Conservation (phyloP, 2,329 filamentous ascomycete species). For the Pseudocercospora fijiensis region DNA sequence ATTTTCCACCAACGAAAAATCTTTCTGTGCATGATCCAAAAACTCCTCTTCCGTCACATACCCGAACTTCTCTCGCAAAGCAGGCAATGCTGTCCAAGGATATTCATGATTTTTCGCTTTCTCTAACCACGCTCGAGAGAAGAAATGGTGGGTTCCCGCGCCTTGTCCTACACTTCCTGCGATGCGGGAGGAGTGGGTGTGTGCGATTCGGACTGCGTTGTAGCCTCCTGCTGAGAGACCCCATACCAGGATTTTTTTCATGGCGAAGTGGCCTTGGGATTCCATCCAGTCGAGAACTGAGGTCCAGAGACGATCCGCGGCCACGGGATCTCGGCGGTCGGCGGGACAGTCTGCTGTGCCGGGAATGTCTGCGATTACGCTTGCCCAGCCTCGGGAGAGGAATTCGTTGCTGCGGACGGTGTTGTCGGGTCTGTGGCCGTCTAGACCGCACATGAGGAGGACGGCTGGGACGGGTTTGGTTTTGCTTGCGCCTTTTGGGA, state of each 20-base stretch:
- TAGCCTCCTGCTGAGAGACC: conserved; percentile 66
- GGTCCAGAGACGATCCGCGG: conserved; percentile 62
- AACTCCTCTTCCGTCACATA: conserved; percentile 59
- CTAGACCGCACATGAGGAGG: conserved; percentile 61
- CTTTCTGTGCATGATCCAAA: conserved; percentile 55
- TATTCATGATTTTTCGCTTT: conserved; percentile 65
- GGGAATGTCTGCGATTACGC: conserved; percentile 54
- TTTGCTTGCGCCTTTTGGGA: conserved; percentile 37
- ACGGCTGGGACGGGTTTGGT: conserved; percentile 48
- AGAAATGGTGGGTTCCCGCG: conserved; percentile 63
- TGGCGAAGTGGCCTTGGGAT: conserved; percentile 54
- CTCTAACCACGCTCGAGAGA: conserved; percentile 59
- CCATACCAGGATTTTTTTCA: conserved; percentile 60
- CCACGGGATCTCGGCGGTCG: conserved; percentile 58
- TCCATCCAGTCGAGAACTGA: conserved; percentile 63
- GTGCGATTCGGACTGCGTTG: conserved; percentile 64
- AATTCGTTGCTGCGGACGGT: conserved; percentile 62
- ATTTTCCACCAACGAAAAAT: conserved; percentile 62
- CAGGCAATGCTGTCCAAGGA: conserved; percentile 39
- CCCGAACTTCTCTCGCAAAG: conserved; percentile 62
- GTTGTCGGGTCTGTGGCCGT: conserved; percentile 64
- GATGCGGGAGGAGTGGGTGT: conserved; percentile 60
- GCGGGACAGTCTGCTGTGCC: conserved; percentile 68
- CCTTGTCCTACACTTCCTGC: conserved; percentile 62
- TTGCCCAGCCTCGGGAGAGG: conserved; percentile 61